phyloP scores from a whole-genome alignment of 352 stramenopile genomes.

The Globisporangium parvum region DNA sequence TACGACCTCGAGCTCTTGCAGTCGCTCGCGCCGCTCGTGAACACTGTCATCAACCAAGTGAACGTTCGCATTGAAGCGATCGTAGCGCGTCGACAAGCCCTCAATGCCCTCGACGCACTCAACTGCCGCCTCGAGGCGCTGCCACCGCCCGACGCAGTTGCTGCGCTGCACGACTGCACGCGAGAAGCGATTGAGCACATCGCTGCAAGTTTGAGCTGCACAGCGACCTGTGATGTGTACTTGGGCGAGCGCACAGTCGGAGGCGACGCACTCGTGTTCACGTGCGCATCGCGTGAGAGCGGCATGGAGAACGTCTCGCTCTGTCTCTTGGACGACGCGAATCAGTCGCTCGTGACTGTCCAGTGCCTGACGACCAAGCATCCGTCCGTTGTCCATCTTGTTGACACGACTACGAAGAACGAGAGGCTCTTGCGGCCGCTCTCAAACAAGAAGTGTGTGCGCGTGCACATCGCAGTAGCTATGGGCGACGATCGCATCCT shows the following conservation, averaged over 20 bases:
- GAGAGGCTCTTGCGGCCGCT: slow-evolving; percentile 19
- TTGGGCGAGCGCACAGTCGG: slow-evolving; percentile 30
- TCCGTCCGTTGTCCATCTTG: slow-evolving; percentile 23
- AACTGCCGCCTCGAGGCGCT: slow-evolving; percentile 7
- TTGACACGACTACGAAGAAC: slow-evolving; percentile 14
- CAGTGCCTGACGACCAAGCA: slow-evolving; percentile 39
- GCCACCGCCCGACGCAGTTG: slow-evolving; percentile 5
- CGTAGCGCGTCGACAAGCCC: slow-evolving; percentile 23
- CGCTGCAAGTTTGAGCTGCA: slow-evolving; percentile 19
- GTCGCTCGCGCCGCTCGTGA: slow-evolving; percentile 31
- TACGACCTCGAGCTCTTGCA: slow-evolving; percentile 58
- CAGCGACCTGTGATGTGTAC: slow-evolving; percentile 38
- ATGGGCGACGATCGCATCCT: slow-evolving; percentile 55
- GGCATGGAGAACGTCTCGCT: slow-evolving; percentile 40
- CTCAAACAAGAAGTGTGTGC: slow-evolving; percentile 21
- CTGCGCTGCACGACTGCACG: slow-evolving; percentile 20
- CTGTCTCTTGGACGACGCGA: slow-evolving; percentile 19
- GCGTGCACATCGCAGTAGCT: slow-evolving; percentile 30
- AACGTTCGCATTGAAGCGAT: slow-evolving; percentile 49
- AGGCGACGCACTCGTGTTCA: slow-evolving; percentile 11
- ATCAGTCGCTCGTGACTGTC: slow-evolving; percentile 30
- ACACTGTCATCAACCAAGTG: slow-evolving; percentile 34
- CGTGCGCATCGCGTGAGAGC: slow-evolving; percentile 31
- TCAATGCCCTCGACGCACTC: slow-evolving; percentile 19
- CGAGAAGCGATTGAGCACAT: slow-evolving; percentile 25